Conservation (phyloP, 2,329 filamentous ascomycete genomes). For the Penicillium sp. region DNA sequence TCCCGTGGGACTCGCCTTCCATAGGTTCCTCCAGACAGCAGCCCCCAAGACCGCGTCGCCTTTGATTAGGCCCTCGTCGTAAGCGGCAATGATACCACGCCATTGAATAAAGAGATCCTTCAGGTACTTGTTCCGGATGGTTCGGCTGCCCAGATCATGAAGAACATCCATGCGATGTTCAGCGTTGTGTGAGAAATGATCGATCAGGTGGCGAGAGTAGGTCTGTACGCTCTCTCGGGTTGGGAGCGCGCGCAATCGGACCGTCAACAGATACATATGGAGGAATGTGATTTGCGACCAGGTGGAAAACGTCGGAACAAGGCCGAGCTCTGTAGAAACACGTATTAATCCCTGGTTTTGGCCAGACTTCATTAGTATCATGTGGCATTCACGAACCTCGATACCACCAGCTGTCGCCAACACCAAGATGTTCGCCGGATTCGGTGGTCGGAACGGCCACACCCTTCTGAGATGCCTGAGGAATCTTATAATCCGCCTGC, state of each 20-base stretch:
- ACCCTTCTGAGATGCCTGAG: constrained; percentile 63
- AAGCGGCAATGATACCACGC: constrained; percentile 76
- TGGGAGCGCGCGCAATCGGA: constrained; percentile 74
- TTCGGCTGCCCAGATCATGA: constrained; percentile 51
- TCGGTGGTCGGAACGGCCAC: constrained; percentile 67
- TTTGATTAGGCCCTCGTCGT: constrained; percentile 47
- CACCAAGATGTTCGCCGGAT: constrained; percentile 79
- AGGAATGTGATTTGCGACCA: constrained; percentile 97
- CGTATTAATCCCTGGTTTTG: not conserved
- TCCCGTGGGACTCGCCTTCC: constrained; percentile 63
- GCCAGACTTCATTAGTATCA: not conserved
- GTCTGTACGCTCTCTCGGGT: constrained; percentile 63
- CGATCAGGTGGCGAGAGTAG: constrained; percentile 87
- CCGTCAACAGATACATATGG: constrained; percentile 88
- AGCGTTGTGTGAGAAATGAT: constrained; percentile 75
- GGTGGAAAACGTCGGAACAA: constrained; percentile 85
- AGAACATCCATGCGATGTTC: constrained; percentile 64
- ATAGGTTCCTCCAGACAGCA: constrained; percentile 91
- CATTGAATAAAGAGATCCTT: constrained; percentile 94
- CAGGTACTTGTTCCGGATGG: constrained; percentile 59
- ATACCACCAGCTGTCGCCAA: constrained; percentile 76
- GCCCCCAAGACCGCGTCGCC: constrained; percentile 51
- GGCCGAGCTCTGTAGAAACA: constrained; percentile 61
- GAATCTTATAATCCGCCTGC: constrained; percentile 74
- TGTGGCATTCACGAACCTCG: constrained; percentile 54